Conservation (phyloP, 352 stramenopile genomes). For the Phytopythium ostracodes region DNA sequence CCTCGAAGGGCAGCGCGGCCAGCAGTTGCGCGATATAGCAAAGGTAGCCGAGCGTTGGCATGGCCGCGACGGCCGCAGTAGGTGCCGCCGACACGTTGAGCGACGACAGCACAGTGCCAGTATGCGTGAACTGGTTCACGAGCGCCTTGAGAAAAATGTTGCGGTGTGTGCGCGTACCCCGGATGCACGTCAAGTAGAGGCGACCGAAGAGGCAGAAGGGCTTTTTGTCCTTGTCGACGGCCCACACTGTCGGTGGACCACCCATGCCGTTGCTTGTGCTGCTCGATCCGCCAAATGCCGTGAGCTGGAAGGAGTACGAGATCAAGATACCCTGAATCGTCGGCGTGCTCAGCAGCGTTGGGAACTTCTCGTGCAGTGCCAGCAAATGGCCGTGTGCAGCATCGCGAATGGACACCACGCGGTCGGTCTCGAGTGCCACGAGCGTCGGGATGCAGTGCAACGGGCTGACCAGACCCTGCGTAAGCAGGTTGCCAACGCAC, state of each 20-base stretch:
- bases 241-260: constrained; percentile 29
- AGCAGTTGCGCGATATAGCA: constrained; percentile 71
- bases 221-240: constrained; percentile 65
- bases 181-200: constrained; percentile 67
- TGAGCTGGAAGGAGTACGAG: constrained; percentile 68
- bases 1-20: constrained; percentile 64
- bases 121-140: constrained; percentile 67
- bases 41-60: constrained; percentile 59
- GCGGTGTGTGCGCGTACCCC: constrained; percentile 29
- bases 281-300: constrained; percentile 31
- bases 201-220: constrained; percentile 67
- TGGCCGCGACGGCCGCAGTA: background rate
- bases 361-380: constrained; percentile 56
- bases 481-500: constrained; percentile 65
- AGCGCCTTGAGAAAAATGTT: constrained; percentile 65
- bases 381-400: constrained; percentile 62
- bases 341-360: constrained; percentile 42
- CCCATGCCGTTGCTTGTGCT: constrained; percentile 2
- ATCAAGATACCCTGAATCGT: constrained; percentile 55
- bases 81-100: constrained; percentile 4
- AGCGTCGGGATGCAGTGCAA: constrained; percentile 74
- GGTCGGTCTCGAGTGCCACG: constrained; percentile 77
- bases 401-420: constrained; percentile 59
- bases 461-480: constrained; percentile 74
- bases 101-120: constrained; percentile 33